Base-by-base conservation (phyloP, 2,329 filamentous ascomycete species). In the Arthroderma uncinatum region DNA sequence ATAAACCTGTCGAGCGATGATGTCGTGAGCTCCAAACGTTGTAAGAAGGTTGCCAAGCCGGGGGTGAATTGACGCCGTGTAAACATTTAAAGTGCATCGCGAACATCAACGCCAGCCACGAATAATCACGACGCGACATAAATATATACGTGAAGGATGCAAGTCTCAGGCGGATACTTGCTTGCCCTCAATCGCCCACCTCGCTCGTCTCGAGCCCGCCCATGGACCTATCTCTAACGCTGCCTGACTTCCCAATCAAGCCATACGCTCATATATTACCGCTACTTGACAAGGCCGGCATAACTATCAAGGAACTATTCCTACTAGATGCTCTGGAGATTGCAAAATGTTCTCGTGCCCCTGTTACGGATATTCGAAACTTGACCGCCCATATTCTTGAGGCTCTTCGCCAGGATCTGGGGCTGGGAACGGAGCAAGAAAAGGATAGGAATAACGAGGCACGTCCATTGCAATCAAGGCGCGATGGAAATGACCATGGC, bases 271-370 rank as follows among this genome's bases (percentile, higher is more conserved):
- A 86, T 66, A 83, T 96, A 50, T 74, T 96, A 33, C 85, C 88
- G 2, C 82, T 83, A 21, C 81, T 97, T 57, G 92, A 97, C 74
- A 82, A 82, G 69, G 83, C 87, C 65, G 78, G 79, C 54, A 77
- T 98, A 68, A 87, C 87, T 25, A 87, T 87, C 33, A 84, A 83
- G 64, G 93, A 98, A 69, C 80, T 98, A 53, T 79, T 98, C 65
- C 88, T 88, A 2, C 83, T 94, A 61, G 88, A 95, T 67, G 80
- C 85, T 2, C 78, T 84, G 60, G 87, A 95, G 67, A 82, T 97
- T 62, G 89, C 89, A 58, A 93, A 87, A 74, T 86, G 89, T 69
- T 91, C 90, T 53, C 84, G 86, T 62, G 78, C 95, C 16, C 89
- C 92, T 2, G 77, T 92, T 6, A 79, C 86, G 39, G 89, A 96